Evolutionary conservation across 805 yeast genomes (phyloP).

Genomic region (Sugiyamaella marilandica): DNA sequence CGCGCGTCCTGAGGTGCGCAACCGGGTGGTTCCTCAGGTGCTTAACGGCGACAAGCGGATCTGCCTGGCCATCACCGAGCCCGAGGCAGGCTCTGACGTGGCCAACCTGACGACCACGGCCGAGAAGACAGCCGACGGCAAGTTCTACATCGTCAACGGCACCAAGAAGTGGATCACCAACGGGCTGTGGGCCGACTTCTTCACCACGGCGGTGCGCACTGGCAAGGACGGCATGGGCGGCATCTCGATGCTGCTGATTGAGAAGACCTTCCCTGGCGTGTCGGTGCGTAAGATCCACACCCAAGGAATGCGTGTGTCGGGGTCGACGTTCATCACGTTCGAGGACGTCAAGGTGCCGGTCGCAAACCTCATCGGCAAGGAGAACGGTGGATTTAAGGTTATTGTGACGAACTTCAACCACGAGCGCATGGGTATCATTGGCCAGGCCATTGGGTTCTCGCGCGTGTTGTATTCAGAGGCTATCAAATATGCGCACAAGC

Average conservation of each 20-base stretch:
- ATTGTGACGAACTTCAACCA: slow-evolving; percentile 43
- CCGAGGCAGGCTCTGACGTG: slow-evolving; percentile 43
- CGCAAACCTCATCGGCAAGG: slow-evolving; percentile 37
- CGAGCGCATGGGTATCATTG: slow-evolving; percentile 39
- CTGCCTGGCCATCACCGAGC: slow-evolving; percentile 41
- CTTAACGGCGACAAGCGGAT: slow-evolving; percentile 36
- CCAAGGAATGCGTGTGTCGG: slow-evolving; percentile 40
- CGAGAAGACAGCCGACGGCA: slow-evolving; percentile 35
- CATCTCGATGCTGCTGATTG: slow-evolving; percentile 36
- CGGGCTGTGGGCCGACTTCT: slow-evolving; percentile 40
- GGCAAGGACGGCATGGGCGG: slow-evolving; percentile 39
- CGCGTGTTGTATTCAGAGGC: slow-evolving; percentile 38
- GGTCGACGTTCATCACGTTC: slow-evolving; percentile 38
- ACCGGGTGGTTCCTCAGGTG: slow-evolving; percentile 36
- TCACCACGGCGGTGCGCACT: slow-evolving; percentile 43
- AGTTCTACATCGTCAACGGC: slow-evolving; percentile 38
- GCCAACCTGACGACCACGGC: slow-evolving; percentile 40
- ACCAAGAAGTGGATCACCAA: slow-evolving; percentile 45
- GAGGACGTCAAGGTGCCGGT: slow-evolving; percentile 42
- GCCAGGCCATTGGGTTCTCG: slow-evolving; percentile 37
- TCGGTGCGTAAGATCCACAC: slow-evolving; percentile 36
- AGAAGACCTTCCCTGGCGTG: slow-evolving; percentile 35
- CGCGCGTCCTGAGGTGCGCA: slow-evolving; percentile 30
- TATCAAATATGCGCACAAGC: slow-evolving; percentile 37
- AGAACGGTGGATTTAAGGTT: slow-evolving; percentile 39